Evolutionary conservation across 139 green algal species (phyloP), one percentile per base, ranked within the genome.

Genomic region (Haematococcus lacustris): DNA sequence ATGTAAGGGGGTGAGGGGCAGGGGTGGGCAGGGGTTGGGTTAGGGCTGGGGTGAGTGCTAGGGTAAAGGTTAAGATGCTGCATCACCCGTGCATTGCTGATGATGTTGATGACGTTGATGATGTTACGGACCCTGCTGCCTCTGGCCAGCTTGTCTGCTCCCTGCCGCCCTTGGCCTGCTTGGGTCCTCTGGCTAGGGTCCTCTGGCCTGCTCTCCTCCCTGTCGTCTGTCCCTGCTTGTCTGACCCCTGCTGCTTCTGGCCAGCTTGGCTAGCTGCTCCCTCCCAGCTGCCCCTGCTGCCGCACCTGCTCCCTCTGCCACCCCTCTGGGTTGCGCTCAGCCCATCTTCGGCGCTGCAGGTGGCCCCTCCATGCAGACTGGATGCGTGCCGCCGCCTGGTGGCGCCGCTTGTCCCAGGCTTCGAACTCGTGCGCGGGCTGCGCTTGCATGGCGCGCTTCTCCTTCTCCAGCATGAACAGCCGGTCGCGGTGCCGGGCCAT

Each of bases 281-380:
- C 13, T 28, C 47, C 47, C 13, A 57, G 13, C 13, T 28, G 13
- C 47, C 21, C 47, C 21, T 28, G 21, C 47, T 26, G 53, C 53
- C 53, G 21, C 66, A 80, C 76, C 67, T 73, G 23, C 43, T 82
- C 76, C 3, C 71, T 35, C 50, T 38, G 26, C 1, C 62, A 28
- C 5, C 75, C 43, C 75, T 76, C 80, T 2, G 76, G 80, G 28
- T 59, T 53, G 23, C 32, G 38, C 38, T 65, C 9, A 25, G 62
- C 70, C 40, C 77, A 65, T 60, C 60, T 69, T 13, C 76, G 47
- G 51, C 80, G 70, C 74, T 81, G 60, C 73, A 78, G 43, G 39
- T 62, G 59, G 40, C 80, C 80, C 2, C 80, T 70, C 80, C 80
- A 86, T n/a, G 53, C 38, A 32, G 76, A 76, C 67, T 86, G 80